Conservation (phyloP, 345 rosid genomes). For the Euclidium syriacum region DNA sequence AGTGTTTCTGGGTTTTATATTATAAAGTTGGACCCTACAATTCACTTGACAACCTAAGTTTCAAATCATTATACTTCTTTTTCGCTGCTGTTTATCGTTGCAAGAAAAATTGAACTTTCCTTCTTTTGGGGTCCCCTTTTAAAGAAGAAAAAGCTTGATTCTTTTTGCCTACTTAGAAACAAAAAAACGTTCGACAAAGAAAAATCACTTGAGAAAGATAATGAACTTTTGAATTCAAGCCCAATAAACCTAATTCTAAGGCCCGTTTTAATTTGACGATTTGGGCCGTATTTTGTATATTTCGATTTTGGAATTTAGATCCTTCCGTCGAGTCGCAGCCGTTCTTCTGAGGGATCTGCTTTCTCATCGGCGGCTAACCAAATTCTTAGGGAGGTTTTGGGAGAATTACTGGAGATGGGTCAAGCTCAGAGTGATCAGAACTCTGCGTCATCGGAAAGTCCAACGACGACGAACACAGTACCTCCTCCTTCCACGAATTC, state of each 20-base stretch:
- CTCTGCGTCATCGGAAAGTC: slow-evolving; percentile 13
- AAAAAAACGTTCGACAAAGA: too few relatives aligned
- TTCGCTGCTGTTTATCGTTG: neutral
- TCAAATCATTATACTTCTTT: slow-evolving; percentile 12
- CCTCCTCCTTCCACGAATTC: slow-evolving; percentile 13
- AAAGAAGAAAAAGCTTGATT: neutral
- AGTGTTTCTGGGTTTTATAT: slow-evolving; percentile 15
- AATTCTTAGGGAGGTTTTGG: neutral
- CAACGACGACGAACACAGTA: neutral
- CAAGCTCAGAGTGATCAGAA: slow-evolving; percentile 41
- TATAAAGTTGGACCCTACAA: slow-evolving; percentile 8
- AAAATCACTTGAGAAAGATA: neutral
- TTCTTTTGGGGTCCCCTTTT: neutral
- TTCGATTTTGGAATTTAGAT: neutral
- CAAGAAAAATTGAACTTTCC: neutral
- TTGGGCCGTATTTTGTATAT: slow-evolving; percentile 12
- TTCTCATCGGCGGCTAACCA: slow-evolving; percentile 12
- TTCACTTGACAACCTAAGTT: slow-evolving; percentile 23
- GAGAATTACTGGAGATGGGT: slow-evolving; percentile 37
- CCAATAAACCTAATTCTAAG: neutral
- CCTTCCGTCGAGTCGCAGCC: neutral
- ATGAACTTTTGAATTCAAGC: neutral
- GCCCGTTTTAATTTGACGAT: neutral
- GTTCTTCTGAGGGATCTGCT: neutral
- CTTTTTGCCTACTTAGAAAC: neutral